Percentiles rank a stretch among this genome's conserved stretches.
phyloP scores from a whole-genome alignment of 106 monocot species.

The Allium fistulosum region DNA sequence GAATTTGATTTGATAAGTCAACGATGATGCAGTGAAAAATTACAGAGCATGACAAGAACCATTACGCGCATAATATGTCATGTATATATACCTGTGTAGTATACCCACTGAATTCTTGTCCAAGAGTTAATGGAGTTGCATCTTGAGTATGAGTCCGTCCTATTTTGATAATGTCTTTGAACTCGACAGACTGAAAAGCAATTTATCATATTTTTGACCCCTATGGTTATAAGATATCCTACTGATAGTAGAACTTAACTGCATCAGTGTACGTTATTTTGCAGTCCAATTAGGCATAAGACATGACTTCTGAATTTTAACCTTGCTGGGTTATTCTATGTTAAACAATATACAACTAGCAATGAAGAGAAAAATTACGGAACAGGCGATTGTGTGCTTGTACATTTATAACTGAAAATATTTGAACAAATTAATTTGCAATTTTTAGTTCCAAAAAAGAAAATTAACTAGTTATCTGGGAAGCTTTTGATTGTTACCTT shows the following conservation, averaged over 20 bases:
- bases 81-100: constrained; percentile 64
- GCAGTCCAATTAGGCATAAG: too few relatives aligned
- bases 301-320: too few relatives aligned
- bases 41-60: background rate
- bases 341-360: too few relatives aligned
- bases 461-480: background rate
- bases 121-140: constrained; percentile 96
- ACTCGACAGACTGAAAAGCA: constrained; percentile 64
- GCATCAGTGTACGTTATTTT: too few relatives aligned
- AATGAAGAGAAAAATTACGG: background rate
- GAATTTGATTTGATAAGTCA: background rate
- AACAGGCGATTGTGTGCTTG: background rate
- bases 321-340: too few relatives aligned
- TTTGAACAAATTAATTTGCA: background rate
- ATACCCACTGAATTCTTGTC: constrained; percentile 98
- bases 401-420: background rate
- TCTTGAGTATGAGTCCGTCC: constrained; percentile 97
- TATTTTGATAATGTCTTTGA: constrained; percentile 96
- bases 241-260: too few relatives aligned
- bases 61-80: background rate
- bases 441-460: background rate
- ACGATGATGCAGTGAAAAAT: background rate
- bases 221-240: too few relatives aligned
- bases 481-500: constrained; percentile 34
- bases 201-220: too few relatives aligned